A percentile compares a stretch with the other conserved stretches of the same genome.
phyloP scores from a whole-genome alignment of 176 grass and related monocot genomes.

The Oryza meyeriana region DNA sequence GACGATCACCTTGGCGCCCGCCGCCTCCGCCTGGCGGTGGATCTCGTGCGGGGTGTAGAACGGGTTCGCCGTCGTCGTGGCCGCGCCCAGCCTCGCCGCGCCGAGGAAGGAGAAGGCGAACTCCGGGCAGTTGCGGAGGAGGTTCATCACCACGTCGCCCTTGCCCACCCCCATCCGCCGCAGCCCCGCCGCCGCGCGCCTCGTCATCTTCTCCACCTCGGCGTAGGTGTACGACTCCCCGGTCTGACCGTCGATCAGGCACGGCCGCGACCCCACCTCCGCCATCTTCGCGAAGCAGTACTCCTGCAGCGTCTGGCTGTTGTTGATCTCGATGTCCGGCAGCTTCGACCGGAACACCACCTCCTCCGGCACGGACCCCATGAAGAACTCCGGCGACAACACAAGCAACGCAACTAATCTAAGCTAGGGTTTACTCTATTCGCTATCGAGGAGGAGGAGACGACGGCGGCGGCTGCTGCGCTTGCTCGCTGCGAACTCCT shows the following conservation, averaged over 20 bases:
- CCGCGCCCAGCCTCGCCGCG: slow-evolving; percentile 51
- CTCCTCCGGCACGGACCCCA: slow-evolving; percentile 42
- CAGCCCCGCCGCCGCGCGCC: slow-evolving; percentile 44
- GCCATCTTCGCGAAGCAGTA: slow-evolving; percentile 70
- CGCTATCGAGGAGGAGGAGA: neutral
- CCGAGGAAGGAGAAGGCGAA: slow-evolving; percentile 77
- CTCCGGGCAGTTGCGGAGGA: slow-evolving; percentile 78
- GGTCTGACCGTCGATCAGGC: slow-evolving; percentile 63
- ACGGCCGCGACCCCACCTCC: slow-evolving; percentile 31
- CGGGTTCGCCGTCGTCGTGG: slow-evolving; percentile 72
- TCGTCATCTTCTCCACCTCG: slow-evolving; percentile 32
- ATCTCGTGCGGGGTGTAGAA: slow-evolving; percentile 77
- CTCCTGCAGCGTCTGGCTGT: slow-evolving; percentile 42
- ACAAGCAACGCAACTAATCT: neutral
- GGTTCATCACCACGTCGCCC: slow-evolving; percentile 79
- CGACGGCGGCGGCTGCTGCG: neutral
- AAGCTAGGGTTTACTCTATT: neutral
- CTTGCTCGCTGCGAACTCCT: slow-evolving; percentile 36
- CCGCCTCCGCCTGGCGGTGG: slow-evolving; percentile 60
- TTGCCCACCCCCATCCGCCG: slow-evolving; percentile 43
- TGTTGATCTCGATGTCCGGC: slow-evolving; percentile 72
- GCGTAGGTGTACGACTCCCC: slow-evolving; percentile 58
- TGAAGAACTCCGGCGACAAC: neutral
- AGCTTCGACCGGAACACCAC: slow-evolving; percentile 76
- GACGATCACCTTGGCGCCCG: slow-evolving; percentile 55